Evolutionary conservation across 257 asterid species (phyloP).

Genomic region (Vinca minor): DNA sequence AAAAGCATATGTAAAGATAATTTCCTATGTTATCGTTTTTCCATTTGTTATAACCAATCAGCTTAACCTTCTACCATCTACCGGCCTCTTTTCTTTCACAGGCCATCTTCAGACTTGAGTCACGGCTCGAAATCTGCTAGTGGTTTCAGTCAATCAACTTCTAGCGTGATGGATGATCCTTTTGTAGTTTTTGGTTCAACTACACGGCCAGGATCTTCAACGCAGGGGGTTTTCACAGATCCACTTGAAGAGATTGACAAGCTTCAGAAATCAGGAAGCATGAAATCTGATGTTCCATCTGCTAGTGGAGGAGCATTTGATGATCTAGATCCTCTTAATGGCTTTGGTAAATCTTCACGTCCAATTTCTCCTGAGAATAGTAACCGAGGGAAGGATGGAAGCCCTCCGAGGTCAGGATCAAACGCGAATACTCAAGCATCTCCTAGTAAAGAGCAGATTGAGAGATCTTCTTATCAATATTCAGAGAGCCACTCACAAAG

Average conservation of each 20-base stretch:
- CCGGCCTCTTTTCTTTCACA: conserved; percentile 32
- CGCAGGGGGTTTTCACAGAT: conserved; percentile 46
- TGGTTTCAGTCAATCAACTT: conserved; percentile 34
- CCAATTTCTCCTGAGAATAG: conserved; percentile 51
- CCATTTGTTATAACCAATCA: too few relatives aligned
- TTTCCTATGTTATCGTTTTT: not conserved
- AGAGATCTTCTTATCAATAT: conserved; percentile 44
- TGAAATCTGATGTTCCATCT: conserved; percentile 45
- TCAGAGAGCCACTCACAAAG: conserved; percentile 45
- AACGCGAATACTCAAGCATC: conserved; percentile 31
- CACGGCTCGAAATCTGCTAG: conserved; percentile 48
- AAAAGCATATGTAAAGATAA: not conserved
- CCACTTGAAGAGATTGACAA: conserved; percentile 63
- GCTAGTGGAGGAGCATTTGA: conserved; percentile 60
- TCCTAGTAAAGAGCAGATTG: conserved; percentile 38
- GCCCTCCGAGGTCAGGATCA: conserved; percentile 43
- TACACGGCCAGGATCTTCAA: conserved; percentile 42
- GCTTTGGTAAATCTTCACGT: conserved; percentile 43
- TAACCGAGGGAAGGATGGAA: conserved; percentile 42
- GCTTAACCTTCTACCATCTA: too few relatives aligned
- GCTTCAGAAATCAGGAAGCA: conserved; percentile 52
- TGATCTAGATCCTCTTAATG: conserved; percentile 68
- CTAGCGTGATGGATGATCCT: conserved; percentile 52
- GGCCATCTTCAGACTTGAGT: conserved; percentile 59
- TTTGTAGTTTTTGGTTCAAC: conserved; percentile 63